These are phyloP conservation scores for Xylaria castorea DNA, from an alignment of 495 filamentous ascomycete genomes.

Conservation along the genomic window DNA sequence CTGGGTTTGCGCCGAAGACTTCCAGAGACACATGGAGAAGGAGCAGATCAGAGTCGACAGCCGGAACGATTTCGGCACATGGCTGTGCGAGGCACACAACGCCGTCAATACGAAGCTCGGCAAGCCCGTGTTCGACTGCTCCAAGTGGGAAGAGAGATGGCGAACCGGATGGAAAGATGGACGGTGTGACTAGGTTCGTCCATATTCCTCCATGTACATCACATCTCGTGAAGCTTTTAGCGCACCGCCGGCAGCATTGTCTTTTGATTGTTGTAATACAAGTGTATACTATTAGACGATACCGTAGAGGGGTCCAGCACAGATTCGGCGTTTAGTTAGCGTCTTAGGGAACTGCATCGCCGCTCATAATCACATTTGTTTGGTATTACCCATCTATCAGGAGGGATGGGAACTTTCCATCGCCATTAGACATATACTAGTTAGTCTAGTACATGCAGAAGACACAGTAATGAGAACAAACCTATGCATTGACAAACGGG, in stretches of 20 bases:
- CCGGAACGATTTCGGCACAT: constrained; percentile 79
- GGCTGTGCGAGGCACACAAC: constrained; percentile 99
- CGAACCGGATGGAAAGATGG: constrained; percentile 93
- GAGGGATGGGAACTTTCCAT: neutral
- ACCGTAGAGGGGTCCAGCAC: neutral
- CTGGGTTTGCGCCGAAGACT: constrained; percentile 93
- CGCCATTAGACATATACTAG: neutral
- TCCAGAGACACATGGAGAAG: constrained; percentile 78
- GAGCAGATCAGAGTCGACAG: constrained; percentile 73
- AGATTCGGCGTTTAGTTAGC: neutral
- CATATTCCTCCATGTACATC: neutral
- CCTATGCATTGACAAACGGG: neutral
- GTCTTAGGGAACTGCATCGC: constrained; percentile 11
- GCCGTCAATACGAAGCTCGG: constrained; percentile 94
- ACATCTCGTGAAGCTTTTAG: neutral
- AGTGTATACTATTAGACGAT: constrained; percentile 20
- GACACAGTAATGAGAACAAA: neutral
- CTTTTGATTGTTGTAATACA: constrained; percentile 1
- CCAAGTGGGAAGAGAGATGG: constrained; percentile 93
- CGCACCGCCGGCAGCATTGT: neutral
- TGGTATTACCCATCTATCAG: neutral
- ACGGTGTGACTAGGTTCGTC: constrained; percentile 49
- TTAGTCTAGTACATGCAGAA: neutral
- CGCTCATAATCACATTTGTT: constrained; percentile 15
- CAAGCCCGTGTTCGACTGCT: constrained; percentile 90